phyloP scores from a whole-genome alignment of 495 filamentous ascomycete genomes.

The Filosporella fistucella region DNA sequence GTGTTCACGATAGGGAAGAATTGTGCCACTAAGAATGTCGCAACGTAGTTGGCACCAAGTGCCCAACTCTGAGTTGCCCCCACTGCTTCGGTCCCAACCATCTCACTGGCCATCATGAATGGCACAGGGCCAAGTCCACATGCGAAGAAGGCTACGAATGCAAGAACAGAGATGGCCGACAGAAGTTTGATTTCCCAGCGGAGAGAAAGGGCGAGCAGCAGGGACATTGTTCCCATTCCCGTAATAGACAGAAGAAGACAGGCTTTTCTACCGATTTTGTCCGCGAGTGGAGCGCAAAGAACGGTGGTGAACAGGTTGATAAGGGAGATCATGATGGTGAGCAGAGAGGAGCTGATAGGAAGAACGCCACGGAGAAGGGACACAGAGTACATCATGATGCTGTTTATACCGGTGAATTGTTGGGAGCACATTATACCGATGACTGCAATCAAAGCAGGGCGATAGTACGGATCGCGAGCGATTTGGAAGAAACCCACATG shows the following conservation, averaged over 20 bases:
- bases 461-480: constrained; percentile 57
- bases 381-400: constrained; percentile 97
- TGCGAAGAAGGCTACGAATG: constrained; percentile 86
- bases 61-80: constrained; percentile 84
- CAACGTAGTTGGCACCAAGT: constrained; percentile 81
- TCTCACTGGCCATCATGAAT: constrained; percentile 86
- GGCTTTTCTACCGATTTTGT: constrained; percentile 78
- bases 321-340: constrained; percentile 80
- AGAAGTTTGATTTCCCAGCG: constrained; percentile 60
- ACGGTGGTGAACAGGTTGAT: constrained; percentile 84
- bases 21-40: constrained; percentile 87
- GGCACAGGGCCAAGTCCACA: constrained; percentile 91
- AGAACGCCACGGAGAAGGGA: constrained; percentile 74
- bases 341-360: constrained; percentile 66
- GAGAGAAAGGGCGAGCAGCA: constrained; percentile 74
- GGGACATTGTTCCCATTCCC: constrained; percentile 74
- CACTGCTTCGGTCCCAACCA: constrained; percentile 83
- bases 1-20: constrained; percentile 87
- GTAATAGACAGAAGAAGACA: constrained; percentile 75
- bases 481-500: constrained; percentile 66
- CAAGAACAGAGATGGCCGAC: constrained; percentile 72
- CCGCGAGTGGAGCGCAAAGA: constrained; percentile 74
- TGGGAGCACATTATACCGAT: constrained; percentile 89
- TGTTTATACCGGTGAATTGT: constrained; percentile 91
- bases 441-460: constrained; percentile 77